A percentile compares a stretch with the other conserved stretches of the same genome.
Conservation (phyloP, 73 alveolate species). For the Effrenium voratum region DNA sequence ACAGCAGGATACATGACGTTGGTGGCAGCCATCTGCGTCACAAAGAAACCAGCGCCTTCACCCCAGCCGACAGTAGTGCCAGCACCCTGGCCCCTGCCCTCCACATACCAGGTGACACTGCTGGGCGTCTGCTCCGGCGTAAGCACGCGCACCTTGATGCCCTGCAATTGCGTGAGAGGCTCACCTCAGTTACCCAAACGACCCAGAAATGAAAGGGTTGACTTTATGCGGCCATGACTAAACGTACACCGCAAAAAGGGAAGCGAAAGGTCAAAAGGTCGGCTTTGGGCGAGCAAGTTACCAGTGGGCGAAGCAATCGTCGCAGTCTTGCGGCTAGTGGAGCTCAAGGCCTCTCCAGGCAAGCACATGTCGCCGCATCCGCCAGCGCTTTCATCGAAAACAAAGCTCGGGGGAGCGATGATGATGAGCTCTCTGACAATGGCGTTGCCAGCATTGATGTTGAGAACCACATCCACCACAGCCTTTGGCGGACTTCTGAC, state of each 20-base stretch:
- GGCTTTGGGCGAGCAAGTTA: no score
- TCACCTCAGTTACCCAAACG: no score
- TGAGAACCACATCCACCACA: constrained; percentile 59
- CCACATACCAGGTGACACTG: constrained; percentile 85
- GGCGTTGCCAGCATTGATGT: constrained; percentile 69
- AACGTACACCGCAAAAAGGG: no score
- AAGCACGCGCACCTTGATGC: constrained; percentile 74
- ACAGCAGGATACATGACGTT: constrained; percentile 85
- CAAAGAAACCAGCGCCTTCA: constrained; percentile 85
- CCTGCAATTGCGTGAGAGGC: constrained; percentile 55
- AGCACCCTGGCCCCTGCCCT: constrained; percentile 90
- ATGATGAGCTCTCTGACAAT: constrained; percentile 84
- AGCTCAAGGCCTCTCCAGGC: not conserved
- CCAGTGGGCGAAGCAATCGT: constrained; percentile 72
- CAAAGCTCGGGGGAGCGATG: constrained; percentile 56
- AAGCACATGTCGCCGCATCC: constrained; percentile 88
- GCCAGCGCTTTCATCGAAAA: constrained; percentile 81
- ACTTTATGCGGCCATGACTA: no score
- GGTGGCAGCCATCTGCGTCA: constrained; percentile 84
- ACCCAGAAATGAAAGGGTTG: no score
- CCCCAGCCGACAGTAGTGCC: constrained; percentile 94
- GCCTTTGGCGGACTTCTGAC: constrained; percentile 81
- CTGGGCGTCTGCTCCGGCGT: constrained; percentile 90
- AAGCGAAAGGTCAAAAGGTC: no score
- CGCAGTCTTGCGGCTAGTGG: constrained; percentile 2